Conservation (phyloP, 2,329 filamentous ascomycete genomes). For the Stagonosporopsis rhizophila region DNA sequence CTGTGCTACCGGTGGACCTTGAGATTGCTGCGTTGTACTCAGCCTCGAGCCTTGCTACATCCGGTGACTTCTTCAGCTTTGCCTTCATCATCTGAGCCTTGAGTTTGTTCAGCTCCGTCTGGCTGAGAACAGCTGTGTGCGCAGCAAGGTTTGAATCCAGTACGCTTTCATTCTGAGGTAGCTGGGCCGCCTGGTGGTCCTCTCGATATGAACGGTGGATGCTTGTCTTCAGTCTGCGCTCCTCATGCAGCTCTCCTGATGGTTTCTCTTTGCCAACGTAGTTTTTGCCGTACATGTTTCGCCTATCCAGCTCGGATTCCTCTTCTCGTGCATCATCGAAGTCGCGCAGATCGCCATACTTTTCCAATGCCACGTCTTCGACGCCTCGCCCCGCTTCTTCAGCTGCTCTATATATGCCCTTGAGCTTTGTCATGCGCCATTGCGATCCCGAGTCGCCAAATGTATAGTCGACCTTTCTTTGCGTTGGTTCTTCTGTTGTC, state of each 20-base stretch:
- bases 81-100: constrained; percentile 97
- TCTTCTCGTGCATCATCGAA: constrained; percentile 96
- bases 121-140: constrained; percentile 66
- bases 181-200: constrained; percentile 39
- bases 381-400: constrained; percentile 74
- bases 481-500: constrained; percentile 55
- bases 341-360: constrained; percentile 79
- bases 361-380: constrained; percentile 82
- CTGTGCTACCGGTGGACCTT: constrained; percentile 62
- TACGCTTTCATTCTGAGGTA: constrained; percentile 64
- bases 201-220: constrained; percentile 49
- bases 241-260: constrained; percentile 82
- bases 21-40: constrained; percentile 82
- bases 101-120: constrained; percentile 83
- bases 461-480: constrained; percentile 75
- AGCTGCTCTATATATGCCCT: constrained; percentile 80
- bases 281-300: constrained; percentile 81
- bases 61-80: constrained; percentile 78
- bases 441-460: constrained; percentile 90
- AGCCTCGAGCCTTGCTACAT: constrained; percentile 77
- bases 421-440: constrained; percentile 97
- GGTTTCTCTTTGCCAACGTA: constrained; percentile 88
- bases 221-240: constrained; percentile 70
- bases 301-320: constrained; percentile 84
- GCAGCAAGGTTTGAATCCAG: constrained; percentile 60